Evolutionary conservation across 331 rosid genomes (phyloP), one percentile per base, ranked within the genome.

Genomic region (Spiraea crenata): DNA sequence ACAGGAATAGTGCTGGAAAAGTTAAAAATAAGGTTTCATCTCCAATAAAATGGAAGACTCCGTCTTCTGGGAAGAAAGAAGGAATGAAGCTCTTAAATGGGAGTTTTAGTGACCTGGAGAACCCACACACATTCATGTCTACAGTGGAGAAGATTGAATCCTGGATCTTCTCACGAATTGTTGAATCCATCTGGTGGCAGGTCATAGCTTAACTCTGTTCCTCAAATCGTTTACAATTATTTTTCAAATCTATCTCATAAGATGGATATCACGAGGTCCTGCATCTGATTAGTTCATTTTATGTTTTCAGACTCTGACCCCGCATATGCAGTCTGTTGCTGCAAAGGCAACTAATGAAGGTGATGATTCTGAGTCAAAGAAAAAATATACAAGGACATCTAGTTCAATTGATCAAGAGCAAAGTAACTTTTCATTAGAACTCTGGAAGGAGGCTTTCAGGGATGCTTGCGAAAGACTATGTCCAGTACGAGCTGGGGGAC

Each of bases 121-220:
- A 91, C 51, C 84, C 86, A n/a, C 82, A 67, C 41, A 80, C 85
- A 48, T 89, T 91, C 76, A 81, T 52, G 19, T 76, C 85, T 61
- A 93, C 93, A 59, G 80, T 95, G 67, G 96, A 85, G 82, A 95
- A 91, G 80, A 66, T 91, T 66, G 99, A 95, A 82, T 83, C 88
- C 41, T 95, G 99, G 99, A 87, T 91, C 82, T 95, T 95, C 83
- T 89, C 96, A 45, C 92, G 98, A 57, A 84, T 95, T 51, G 88
- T 95, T 70, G 99, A 95, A 79, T 95, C 96, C 76, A 81, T 91
- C 73, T 95, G 99, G 99, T 95, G 99, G 99, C 99, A 95, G 99
- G 99, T 91, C 70, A 66, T 47, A 12, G 57, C 41, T 63, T 31
- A 45, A 61, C 62, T 61, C 55, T 40, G 65, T 44, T 77, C 63